Base-by-base conservation (phyloP, 2,329 filamentous ascomycete genomes). In the Curvularia sp. region DNA sequence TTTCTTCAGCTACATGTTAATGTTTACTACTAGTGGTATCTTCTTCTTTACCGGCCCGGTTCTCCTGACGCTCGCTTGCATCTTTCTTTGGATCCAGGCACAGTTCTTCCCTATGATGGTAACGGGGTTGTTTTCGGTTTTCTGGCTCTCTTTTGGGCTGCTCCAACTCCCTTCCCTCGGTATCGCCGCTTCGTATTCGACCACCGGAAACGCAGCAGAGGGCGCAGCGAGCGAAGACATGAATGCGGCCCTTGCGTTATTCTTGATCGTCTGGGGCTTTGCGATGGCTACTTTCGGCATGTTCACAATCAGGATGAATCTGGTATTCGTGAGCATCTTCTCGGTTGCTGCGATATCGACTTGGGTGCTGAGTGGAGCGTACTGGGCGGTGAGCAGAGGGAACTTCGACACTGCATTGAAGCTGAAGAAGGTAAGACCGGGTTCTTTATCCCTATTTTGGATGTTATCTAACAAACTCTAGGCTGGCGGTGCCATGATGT, bases 201-300 rank as follows among this genome's bases (percentile, higher is more conserved):
- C 80, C 0, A 79, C 78, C 0, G 71, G 75, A 0, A 70, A 72
- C 20, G 79, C 82, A 24, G 79, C 81, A 6, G 80, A 79, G 9
- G 82, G 82, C 0, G 69, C 75, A 1, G 65, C 73, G 0, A 79
- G 79, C 0, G 71, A 78, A 12, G 80, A 79, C 50, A 84, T 80
- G 73, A 85, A 84, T 58, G 75, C 80, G 0, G 80, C 77, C 1
- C 74, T 85, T 26, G 83, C 77, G 0, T 63, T 85, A 4, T 84
- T 84, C 63, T 72, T 84, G 4, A 71, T 84, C 5, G 80, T 84
- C 4, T 85, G 83, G 82, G 83, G 82, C 0, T 84, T 84, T 42
- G 82, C 81, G 9, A 69, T 85, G 15, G 78, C 81, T 28, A 84
- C 82, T 0, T 84, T 83, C 56, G 83, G 81, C 66, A 69, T 84